Conservation (phyloP, 257 asterid species). For the Echites panduratus region DNA sequence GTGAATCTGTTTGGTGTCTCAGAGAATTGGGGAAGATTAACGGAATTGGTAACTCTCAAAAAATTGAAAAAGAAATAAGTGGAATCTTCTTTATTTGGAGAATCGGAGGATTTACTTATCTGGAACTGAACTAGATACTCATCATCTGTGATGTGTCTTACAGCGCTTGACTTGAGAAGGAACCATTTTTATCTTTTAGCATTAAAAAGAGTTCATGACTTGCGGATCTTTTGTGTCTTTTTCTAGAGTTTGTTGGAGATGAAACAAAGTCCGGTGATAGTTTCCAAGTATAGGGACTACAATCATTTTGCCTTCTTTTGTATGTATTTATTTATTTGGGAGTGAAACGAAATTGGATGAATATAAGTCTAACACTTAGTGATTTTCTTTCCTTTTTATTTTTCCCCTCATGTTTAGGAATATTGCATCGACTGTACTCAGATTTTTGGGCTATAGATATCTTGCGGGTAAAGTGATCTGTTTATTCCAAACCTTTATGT, state of each 20-base stretch:
- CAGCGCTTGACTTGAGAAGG: background rate
- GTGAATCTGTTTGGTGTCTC: background rate
- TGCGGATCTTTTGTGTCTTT: background rate
- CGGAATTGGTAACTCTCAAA: background rate
- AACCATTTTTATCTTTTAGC: background rate
- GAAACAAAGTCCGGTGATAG: conserved; percentile 3
- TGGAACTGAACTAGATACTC: background rate
- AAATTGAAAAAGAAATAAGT: background rate
- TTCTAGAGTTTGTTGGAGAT: background rate
- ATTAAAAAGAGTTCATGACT: background rate
- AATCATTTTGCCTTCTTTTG: background rate
- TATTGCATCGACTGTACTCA: too few species aligned
- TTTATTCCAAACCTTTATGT: background rate
- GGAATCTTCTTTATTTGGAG: background rate
- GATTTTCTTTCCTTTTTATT: background rate
- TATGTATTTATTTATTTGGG: background rate
- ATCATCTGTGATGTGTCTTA: background rate
- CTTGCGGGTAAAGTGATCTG: background rate
- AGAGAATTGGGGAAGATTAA: conserved; percentile 1
- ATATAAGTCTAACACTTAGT: background rate
- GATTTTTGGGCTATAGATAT: too few species aligned
- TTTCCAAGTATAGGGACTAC: background rate
- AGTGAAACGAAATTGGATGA: background rate
- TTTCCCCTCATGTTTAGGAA: too few species aligned
- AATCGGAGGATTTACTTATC: background rate